Base-by-base conservation (phyloP, 2,329 filamentous ascomycete species). In the Geoglossum cookeanum region DNA sequence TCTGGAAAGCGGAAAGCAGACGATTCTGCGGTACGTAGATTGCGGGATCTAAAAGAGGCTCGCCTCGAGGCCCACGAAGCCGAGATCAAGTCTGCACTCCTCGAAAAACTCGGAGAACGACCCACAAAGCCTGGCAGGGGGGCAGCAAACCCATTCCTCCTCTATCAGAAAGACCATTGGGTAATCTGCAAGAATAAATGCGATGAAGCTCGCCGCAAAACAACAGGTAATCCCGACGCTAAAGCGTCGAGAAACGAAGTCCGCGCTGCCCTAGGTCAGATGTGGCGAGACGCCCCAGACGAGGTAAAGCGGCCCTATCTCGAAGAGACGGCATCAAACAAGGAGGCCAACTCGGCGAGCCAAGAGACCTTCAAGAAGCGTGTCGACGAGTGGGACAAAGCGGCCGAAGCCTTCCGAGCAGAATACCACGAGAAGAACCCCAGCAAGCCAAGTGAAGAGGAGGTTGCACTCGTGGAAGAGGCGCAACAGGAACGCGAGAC, bases 161-260 rank as follows among this genome's bases (percentile, higher is more conserved):
- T 96, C 55, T 98, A 86, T 70, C 91, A 89, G 67, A 94, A 89
- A 63, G 83, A 81, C 64, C 75, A 78, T 61, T 84, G 80, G 80
- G 72, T 75, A 49, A 72, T 72, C 44, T 78, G 77, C 62, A 82
- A 81, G 65, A 70, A 77, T 3, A 77, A 84, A 64, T 84, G 81
- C 65, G 82, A 88, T n/a, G 79, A 83, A 56, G 79, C 78, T n/a
- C 79, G 83, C 32, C 76, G 78, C 57, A 73, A 78, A 3, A 76
- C 79, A 35, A 83, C 81, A 55, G 79, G 79, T 9, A 83, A 84
- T 62, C 73, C 81, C 0, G 75, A 79, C 48, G 81, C 84, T 5
- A 94, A 88, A 63, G 78, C 77, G 2, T 72, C 75, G 1, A 75
- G 79, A 47, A 77, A 82, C 64, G 87, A 94, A 65, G 85, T 97